A percentile compares a stretch with the other conserved stretches of the same genome.
Evolutionary conservation across 441 rosid genomes (phyloP).

Genomic region (Gossypium trilobum): DNA sequence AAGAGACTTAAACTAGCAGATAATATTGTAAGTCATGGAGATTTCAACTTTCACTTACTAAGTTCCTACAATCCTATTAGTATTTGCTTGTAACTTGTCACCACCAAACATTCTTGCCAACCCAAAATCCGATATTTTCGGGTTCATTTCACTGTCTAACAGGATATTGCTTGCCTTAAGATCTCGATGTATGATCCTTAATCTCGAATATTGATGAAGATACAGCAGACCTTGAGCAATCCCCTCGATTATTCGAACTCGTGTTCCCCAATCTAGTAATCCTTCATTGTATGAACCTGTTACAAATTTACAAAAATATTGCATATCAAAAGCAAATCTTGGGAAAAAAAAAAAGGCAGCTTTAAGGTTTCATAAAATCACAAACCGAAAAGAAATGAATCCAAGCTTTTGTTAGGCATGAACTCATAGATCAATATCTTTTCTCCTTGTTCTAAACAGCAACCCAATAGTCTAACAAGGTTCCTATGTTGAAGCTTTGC

Average conservation of each 20-base stretch:
- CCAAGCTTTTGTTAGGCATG: constrained; percentile 1
- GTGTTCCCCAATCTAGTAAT: constrained; percentile 28
- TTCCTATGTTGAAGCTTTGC: constrained; percentile 30
- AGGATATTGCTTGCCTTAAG: constrained; percentile 60
- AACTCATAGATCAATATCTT: constrained; percentile 25
- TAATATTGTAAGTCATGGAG: background rate
- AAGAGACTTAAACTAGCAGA: background rate
- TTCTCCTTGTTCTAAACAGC: constrained; percentile 24
- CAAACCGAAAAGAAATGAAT: constrained; percentile 25
- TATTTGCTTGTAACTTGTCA: constrained; percentile 39
- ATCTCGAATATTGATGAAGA: constrained; percentile 66
- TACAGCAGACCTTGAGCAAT: constrained; percentile 61
- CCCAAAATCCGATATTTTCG: constrained; percentile 71
- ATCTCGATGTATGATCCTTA: constrained; percentile 31
- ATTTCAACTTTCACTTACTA: constrained; percentile 35
- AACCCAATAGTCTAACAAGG: constrained; percentile 28
- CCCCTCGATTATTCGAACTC: constrained; percentile 36
- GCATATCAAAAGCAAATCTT: background rate
- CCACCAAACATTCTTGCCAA: constrained; percentile 50
- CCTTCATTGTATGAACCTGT: constrained; percentile 24
- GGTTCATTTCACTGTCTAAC: constrained; percentile 42
- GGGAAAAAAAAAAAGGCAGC: background rate
- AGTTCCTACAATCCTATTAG: constrained; percentile 59
- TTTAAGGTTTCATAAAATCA: background rate
- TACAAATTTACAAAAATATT: background rate